Evolutionary conservation across 805 yeast genomes (phyloP).

Genomic region (Teunomyces panamensis): DNA sequence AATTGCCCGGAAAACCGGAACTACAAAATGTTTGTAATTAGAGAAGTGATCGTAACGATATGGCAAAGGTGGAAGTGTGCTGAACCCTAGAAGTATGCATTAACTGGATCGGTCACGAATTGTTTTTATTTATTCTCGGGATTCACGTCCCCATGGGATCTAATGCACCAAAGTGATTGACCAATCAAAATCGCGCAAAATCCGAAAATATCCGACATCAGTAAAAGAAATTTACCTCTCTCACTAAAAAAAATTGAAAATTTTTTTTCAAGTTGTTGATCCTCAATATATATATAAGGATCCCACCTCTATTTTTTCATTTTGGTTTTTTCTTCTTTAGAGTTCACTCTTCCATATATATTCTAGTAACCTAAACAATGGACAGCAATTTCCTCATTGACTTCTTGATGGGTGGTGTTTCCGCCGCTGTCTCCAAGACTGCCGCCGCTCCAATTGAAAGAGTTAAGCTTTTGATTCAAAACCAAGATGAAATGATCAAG

Average conservation of each 20-base stretch:
- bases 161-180: neutral
- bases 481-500: constrained; percentile 97
- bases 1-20: neutral
- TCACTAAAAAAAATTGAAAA: constrained; percentile 1
- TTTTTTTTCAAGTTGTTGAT: constrained; percentile 1
- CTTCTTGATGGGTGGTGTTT: constrained; percentile 97
- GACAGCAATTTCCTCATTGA: constrained; percentile 35
- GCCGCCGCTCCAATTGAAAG: constrained; percentile 98
- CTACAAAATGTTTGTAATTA: neutral
- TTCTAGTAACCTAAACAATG: constrained; percentile 10
- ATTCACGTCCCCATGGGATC: constrained; percentile 3
- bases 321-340: constrained; percentile 2
- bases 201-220: constrained; percentile 4
- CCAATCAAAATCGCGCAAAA: constrained; percentile 3
- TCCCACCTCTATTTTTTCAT: constrained; percentile 4
- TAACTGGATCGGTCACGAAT: too few species aligned
- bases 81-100: too few species aligned
- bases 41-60: too few species aligned
- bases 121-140: neutral
- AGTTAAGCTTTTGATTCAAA: constrained; percentile 93
- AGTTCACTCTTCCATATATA: constrained; percentile 8
- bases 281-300: constrained; percentile 7
- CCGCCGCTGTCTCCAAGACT: constrained; percentile 98
- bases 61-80: too few species aligned
- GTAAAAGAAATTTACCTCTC: constrained; percentile 2